Evolutionary conservation across 1,139 yeast species (phyloP).

Genomic region (Trichomonascaceae sp.): DNA sequence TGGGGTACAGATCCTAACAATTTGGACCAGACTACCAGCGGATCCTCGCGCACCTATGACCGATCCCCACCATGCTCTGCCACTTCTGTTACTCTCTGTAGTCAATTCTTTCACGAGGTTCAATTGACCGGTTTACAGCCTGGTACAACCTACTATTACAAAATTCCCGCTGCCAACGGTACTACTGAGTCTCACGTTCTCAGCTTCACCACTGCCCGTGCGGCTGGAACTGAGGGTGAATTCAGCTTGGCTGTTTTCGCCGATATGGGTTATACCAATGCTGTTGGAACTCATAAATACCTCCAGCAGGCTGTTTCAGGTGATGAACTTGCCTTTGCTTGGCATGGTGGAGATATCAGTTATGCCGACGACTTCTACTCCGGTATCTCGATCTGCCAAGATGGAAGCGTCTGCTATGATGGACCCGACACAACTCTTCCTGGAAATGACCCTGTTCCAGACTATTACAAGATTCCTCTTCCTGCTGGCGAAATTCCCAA

Average conservation of each 20-base stretch:
- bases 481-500: constrained; percentile 13
- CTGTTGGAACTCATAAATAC: constrained; percentile 14
- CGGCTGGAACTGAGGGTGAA: constrained; percentile 12
- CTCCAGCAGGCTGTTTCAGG: constrained; percentile 13
- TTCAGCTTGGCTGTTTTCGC: constrained; percentile 15
- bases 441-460: constrained; percentile 18
- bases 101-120: constrained; percentile 27
- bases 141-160: constrained; percentile 28
- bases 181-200: neutral
- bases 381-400: neutral
- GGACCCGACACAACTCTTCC: constrained; percentile 12
- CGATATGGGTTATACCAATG: constrained; percentile 20
- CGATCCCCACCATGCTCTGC: neutral
- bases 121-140: constrained; percentile 23
- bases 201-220: constrained; percentile 18
- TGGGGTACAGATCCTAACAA: constrained; percentile 10
- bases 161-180: constrained; percentile 17
- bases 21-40: constrained; percentile 8
- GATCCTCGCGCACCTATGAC: constrained; percentile 10
- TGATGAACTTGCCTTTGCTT: constrained; percentile 21
- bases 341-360: constrained; percentile 27
- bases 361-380: constrained; percentile 28
- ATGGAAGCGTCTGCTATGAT: constrained; percentile 1
- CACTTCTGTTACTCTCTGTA: constrained; percentile 22
- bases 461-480: constrained; percentile 17